phyloP scores from a whole-genome alignment of 2,329 filamentous ascomycete species.

The Fragosphaeria purpurea region DNA sequence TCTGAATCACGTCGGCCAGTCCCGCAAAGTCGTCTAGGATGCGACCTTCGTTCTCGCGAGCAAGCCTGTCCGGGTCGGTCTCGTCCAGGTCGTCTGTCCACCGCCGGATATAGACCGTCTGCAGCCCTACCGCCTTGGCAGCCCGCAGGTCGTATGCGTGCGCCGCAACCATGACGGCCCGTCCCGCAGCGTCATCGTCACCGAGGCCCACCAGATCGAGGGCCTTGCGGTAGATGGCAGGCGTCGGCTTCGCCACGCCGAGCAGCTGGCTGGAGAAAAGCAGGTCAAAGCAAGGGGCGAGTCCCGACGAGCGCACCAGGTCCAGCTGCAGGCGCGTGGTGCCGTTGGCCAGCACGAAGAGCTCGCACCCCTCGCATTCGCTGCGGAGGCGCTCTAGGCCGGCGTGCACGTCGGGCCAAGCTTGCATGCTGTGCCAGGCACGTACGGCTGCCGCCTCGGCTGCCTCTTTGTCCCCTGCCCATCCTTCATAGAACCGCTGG shows the following conservation, averaged over 20 bases:
- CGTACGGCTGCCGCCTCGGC: conserved; percentile 12
- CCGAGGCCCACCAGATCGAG: conserved; percentile 32
- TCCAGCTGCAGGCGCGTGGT: conserved; percentile 45
- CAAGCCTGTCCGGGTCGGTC: neutral
- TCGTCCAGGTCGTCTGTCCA: conserved; percentile 38
- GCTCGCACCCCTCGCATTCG: conserved; percentile 18
- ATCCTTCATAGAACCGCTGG: too few relatives aligned
- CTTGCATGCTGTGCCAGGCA: conserved; percentile 37
- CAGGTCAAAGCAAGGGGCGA: conserved; percentile 34
- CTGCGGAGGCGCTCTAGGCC: conserved; percentile 29
- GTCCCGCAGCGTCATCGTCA: conserved; percentile 22
- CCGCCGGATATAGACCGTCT: conserved; percentile 40
- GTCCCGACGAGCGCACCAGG: conserved; percentile 33
- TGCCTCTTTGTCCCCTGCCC: neutral
- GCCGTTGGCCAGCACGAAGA: conserved; percentile 44
- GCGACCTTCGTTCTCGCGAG: neutral
- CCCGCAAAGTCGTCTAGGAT: neutral
- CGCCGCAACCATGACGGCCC: conserved; percentile 42
- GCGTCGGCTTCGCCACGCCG: conserved; percentile 37
- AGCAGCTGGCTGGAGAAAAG: conserved; percentile 43
- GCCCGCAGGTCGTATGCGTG: conserved; percentile 44
- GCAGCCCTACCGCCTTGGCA: conserved; percentile 37
- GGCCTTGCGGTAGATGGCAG: conserved; percentile 34
- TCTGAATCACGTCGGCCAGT: too few relatives aligned
- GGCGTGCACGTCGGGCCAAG: conserved; percentile 39